phyloP scores from a whole-genome alignment of 2,329 filamentous ascomycete species.

The Drechslerella coelobrocha region DNA sequence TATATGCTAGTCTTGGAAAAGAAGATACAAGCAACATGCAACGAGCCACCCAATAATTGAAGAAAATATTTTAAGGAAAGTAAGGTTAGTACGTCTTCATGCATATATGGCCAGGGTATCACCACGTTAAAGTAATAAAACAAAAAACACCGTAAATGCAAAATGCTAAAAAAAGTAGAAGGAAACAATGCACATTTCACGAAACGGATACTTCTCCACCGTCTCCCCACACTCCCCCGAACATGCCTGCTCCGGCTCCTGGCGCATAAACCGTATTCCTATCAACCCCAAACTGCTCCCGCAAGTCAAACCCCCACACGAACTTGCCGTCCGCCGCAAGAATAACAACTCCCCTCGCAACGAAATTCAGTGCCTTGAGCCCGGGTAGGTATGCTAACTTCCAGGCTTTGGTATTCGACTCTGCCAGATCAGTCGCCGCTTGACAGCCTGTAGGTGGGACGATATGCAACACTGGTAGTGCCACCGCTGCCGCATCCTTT shows the following conservation, averaged over 20 bases:
- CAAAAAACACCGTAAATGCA: constrained; percentile 8
- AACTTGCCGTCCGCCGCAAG: constrained; percentile 51
- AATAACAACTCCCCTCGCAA: constrained; percentile 51
- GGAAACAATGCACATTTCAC: neutral
- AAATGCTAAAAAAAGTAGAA: neutral
- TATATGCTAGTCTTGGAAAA: neutral
- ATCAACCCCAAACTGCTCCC: constrained; percentile 45
- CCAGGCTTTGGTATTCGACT: constrained; percentile 50
- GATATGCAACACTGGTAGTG: constrained; percentile 28
- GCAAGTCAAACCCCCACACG: constrained; percentile 52
- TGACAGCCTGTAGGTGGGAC: constrained; percentile 13
- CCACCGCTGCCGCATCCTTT: constrained; percentile 6
- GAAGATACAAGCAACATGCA: neutral
- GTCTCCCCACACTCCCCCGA: constrained; percentile 31
- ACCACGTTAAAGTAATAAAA: neutral
- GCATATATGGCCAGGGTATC: constrained; percentile 3
- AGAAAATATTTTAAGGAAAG: neutral
- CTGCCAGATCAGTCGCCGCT: constrained; percentile 6
- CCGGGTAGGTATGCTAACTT: constrained; percentile 52
- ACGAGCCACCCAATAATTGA: neutral
- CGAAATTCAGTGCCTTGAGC: constrained; percentile 51
- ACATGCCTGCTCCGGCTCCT: constrained; percentile 25
- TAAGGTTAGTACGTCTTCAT: neutral
- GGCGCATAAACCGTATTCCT: constrained; percentile 43
- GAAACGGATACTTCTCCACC: constrained; percentile 34